Evolutionary conservation across 768 basidiomycete genomes (phyloP).

Genomic region (Suillus variegatus): DNA sequence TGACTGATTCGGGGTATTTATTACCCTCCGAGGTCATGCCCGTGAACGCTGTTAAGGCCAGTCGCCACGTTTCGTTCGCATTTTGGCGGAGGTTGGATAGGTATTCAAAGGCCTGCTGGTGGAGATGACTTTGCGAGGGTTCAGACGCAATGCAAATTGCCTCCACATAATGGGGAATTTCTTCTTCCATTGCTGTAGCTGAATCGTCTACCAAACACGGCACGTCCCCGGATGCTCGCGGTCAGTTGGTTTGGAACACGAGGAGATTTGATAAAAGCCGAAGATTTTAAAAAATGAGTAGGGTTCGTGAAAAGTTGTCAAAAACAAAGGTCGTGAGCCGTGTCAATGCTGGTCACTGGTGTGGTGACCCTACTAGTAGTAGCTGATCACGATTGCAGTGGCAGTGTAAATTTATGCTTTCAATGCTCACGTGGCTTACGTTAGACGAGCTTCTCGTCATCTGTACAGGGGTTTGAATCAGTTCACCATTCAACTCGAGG

Average conservation of each 20-base stretch:
- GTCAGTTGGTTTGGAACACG: neutral
- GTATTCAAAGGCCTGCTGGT: slow-evolving; percentile 87
- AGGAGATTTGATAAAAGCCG: neutral
- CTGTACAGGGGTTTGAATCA: slow-evolving; percentile 1
- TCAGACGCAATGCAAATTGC: slow-evolving; percentile 90
- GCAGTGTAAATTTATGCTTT: slow-evolving; percentile 6
- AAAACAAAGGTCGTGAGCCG: neutral
- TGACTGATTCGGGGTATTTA: slow-evolving; percentile 69
- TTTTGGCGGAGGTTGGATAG: slow-evolving; percentile 77
- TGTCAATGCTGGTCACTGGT: neutral
- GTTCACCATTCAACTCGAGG: too few species aligned
- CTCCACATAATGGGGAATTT: slow-evolving; percentile 75
- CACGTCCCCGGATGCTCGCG: slow-evolving; percentile 20
- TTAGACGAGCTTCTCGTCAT: neutral
- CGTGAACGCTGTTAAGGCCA: slow-evolving; percentile 75
- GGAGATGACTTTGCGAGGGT: slow-evolving; percentile 66
- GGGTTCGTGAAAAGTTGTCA: neutral
- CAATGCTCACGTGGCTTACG: slow-evolving; percentile 4
- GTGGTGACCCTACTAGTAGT: neutral
- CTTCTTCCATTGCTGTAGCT: slow-evolving; percentile 60
- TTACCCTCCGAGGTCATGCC: slow-evolving; percentile 63
- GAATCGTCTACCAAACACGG: slow-evolving; percentile 17
- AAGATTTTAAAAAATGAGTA: neutral
- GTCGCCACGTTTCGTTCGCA: slow-evolving; percentile 74
- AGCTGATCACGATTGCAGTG: slow-evolving; percentile 5